phyloP scores from a whole-genome alignment of 2,329 filamentous ascomycete genomes.

The Xylariales sp. region DNA sequence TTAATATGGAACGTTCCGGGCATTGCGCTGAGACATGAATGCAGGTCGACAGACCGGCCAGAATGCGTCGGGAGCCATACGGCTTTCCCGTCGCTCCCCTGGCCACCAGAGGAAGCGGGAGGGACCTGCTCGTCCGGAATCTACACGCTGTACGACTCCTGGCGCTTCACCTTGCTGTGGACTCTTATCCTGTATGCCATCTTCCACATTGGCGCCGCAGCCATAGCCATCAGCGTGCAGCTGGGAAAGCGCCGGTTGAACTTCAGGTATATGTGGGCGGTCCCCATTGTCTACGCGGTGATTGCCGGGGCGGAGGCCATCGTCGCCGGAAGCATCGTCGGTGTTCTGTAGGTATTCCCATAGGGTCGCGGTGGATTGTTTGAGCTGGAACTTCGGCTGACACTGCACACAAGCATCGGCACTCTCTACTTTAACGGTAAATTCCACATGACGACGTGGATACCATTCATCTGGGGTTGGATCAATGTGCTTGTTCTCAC shows the following conservation, averaged over 20 bases:
- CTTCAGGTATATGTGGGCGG: constrained; percentile 64
- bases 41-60: constrained; percentile 1
- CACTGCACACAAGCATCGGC: constrained; percentile 54
- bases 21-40: not conserved
- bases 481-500: constrained; percentile 80
- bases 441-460: constrained; percentile 92
- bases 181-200: constrained; percentile 73
- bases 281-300: constrained; percentile 66
- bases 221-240: constrained; percentile 70
- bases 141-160: constrained; percentile 72
- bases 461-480: constrained; percentile 82
- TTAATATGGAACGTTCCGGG: too few species aligned
- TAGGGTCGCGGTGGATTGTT: too few species aligned
- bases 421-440: constrained; percentile 78
- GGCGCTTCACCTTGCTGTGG: constrained; percentile 85
- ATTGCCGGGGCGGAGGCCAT: constrained; percentile 73
- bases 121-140: constrained; percentile 57
- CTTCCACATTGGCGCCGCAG: constrained; percentile 69
- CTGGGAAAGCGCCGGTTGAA: constrained; percentile 48
- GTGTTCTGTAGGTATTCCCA: constrained; percentile 65
- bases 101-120: constrained; percentile 58
- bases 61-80: constrained; percentile 34
- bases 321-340: constrained; percentile 76
- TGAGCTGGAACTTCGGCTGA: not conserved
- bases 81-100: constrained; percentile 77